A percentile compares a stretch with the other conserved stretches of the same genome.
Conservation (phyloP, 257 asterid species). For the Vinca minor region DNA sequence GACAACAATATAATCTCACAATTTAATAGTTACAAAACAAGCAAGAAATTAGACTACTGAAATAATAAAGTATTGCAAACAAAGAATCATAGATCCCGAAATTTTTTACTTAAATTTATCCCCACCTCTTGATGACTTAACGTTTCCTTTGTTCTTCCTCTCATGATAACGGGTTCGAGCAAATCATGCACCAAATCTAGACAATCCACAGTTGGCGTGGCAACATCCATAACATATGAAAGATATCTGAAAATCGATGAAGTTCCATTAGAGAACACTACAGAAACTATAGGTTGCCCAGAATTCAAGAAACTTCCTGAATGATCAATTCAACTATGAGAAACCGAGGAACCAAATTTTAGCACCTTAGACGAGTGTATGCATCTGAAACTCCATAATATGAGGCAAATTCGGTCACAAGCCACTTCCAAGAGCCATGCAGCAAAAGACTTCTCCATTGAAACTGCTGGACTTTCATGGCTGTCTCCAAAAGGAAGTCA, state of each 20-base stretch:
- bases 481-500: constrained; percentile 82
- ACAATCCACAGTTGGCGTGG: constrained; percentile 92
- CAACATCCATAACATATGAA: constrained; percentile 93
- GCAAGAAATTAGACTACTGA: background rate
- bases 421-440: constrained; percentile 84
- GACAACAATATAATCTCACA: background rate
- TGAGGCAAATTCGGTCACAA: constrained; percentile 71
- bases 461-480: constrained; percentile 75
- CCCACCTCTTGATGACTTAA: constrained; percentile 95
- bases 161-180: constrained; percentile 67
- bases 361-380: constrained; percentile 76
- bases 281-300: constrained; percentile 1
- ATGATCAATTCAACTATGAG: background rate
- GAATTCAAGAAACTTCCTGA: background rate
- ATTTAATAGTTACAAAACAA: no score
- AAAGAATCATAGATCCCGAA: background rate
- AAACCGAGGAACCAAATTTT: constrained; percentile 4
- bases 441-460: constrained; percentile 68
- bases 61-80: background rate
- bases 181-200: constrained; percentile 65
- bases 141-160: constrained; percentile 48
- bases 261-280: background rate
- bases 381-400: constrained; percentile 90
- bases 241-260: constrained; percentile 48
- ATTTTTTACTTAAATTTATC: no score